These are phyloP conservation scores for Phlebiopsis gigantea DNA, from an alignment of 768 basidiomycete genomes.

Conservation along the genomic window DNA sequence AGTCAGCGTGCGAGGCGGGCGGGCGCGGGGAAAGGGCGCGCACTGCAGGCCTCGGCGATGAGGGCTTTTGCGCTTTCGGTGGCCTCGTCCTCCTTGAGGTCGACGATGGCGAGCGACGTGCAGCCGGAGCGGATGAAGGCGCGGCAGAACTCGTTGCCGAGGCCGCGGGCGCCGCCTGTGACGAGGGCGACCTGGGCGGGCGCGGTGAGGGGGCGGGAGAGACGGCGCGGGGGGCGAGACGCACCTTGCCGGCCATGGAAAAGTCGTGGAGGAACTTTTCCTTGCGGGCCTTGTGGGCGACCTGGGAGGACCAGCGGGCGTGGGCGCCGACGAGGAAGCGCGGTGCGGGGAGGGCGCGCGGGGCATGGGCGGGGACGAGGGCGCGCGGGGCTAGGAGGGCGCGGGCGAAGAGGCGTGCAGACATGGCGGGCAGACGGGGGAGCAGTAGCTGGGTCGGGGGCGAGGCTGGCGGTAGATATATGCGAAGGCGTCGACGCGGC, in stretches of 20 bases:
- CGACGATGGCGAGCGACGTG: constrained; percentile 72
- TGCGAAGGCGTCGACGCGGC: not conserved
- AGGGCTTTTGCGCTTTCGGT: constrained; percentile 67
- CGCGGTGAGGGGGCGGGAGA: constrained; percentile 2
- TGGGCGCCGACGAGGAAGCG: constrained; percentile 6
- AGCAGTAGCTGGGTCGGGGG: constrained; percentile 13
- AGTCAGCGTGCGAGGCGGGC: constrained; percentile 24
- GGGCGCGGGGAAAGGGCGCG: constrained; percentile 19
- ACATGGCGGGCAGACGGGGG: constrained; percentile 25
- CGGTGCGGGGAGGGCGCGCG: not conserved
- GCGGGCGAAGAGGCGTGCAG: constrained; percentile 20
- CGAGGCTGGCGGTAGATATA: constrained; percentile 11
- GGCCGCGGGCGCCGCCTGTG: constrained; percentile 88
- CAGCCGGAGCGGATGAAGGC: constrained; percentile 89
- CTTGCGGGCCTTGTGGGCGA: constrained; percentile 19
- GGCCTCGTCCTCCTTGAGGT: constrained; percentile 70
- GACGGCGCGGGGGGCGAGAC: constrained; percentile 7
- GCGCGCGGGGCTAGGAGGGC: constrained; percentile 18
- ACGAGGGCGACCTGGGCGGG: constrained; percentile 73
- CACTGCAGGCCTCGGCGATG: constrained; percentile 44
- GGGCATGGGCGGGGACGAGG: constrained; percentile 17
- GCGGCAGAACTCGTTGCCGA: constrained; percentile 87
- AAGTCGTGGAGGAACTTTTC: constrained; percentile 64
- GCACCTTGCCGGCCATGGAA: constrained; percentile 74
- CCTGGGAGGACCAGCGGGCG: constrained; percentile 17